Percentiles rank a stretch among this genome's conserved stretches.
phyloP scores from a whole-genome alignment of 352 stramenopile genomes.

The Achlya hypogyna region DNA sequence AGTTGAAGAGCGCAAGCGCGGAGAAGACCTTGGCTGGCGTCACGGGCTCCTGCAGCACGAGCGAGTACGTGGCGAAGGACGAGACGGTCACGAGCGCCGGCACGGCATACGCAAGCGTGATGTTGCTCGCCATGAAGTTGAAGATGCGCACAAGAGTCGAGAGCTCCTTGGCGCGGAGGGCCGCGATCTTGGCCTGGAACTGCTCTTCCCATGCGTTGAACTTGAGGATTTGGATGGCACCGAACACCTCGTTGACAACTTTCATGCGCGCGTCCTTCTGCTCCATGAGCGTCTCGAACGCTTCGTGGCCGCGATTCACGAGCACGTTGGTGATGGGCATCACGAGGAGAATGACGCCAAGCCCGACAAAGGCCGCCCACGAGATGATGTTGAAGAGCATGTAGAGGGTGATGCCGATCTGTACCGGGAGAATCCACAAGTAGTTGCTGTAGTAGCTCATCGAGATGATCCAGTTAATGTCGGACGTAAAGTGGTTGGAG shows the following conservation, averaged over 20 bases:
- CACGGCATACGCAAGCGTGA: slow-evolving; percentile 35
- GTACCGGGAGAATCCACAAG: slow-evolving; percentile 48
- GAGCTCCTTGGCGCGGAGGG: slow-evolving; percentile 33
- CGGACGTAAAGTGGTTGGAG: slow-evolving; percentile 6
- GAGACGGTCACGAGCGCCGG: slow-evolving; percentile 36
- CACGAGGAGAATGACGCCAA: slow-evolving; percentile 34
- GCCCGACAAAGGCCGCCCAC: slow-evolving; percentile 30
- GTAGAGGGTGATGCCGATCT: slow-evolving; percentile 37
- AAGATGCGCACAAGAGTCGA: slow-evolving; percentile 40
- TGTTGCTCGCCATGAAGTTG: slow-evolving; percentile 35
- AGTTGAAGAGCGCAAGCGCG: slow-evolving; percentile 49
- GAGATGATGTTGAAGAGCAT: slow-evolving; percentile 50
- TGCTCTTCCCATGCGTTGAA: slow-evolving; percentile 89
- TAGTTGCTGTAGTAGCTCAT: slow-evolving; percentile 26
- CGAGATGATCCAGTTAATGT: not conserved
- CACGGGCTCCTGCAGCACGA: slow-evolving; percentile 31
- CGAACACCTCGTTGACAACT: slow-evolving; percentile 51
- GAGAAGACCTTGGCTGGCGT: slow-evolving; percentile 57
- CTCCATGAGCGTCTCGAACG: slow-evolving; percentile 26
- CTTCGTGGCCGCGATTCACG: slow-evolving; percentile 27
- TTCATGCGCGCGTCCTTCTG: slow-evolving; percentile 45
- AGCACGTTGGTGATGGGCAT: slow-evolving; percentile 38
- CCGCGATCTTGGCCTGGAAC: slow-evolving; percentile 65
- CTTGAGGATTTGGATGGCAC: slow-evolving; percentile 90
- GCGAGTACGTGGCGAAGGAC: slow-evolving; percentile 41